Conservation (phyloP, 2,329 filamentous ascomycete genomes). For the Bipolaris oryzae region DNA sequence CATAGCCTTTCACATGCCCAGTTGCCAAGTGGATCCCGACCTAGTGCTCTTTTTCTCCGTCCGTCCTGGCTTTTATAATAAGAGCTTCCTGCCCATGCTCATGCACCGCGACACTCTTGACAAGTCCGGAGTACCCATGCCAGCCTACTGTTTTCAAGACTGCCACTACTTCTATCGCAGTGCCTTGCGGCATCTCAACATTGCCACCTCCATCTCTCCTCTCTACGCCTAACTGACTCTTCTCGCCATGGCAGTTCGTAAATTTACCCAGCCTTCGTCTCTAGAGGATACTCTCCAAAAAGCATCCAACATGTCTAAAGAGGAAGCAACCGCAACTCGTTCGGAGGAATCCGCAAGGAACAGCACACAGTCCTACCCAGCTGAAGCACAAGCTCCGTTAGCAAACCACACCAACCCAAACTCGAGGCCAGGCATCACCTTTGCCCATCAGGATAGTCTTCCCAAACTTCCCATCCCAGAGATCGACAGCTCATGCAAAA, state of each 20-base stretch:
- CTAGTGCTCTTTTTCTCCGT: conserved; percentile 36
- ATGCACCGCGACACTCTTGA: conserved; percentile 20
- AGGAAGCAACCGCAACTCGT: conserved; percentile 47
- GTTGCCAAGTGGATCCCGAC: conserved; percentile 25
- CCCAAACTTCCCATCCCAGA: conserved; percentile 94
- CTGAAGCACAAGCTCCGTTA: conserved; percentile 55
- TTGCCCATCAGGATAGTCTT: conserved; percentile 83
- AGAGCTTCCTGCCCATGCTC: conserved; percentile 26
- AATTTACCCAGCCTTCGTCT: conserved; percentile 73
- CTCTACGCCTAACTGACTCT: conserved; percentile 69
- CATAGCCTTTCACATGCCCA: conserved; percentile 45
- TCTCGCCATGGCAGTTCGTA: conserved; percentile 68
- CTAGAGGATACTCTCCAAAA: conserved; percentile 70
- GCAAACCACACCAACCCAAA: conserved; percentile 58
- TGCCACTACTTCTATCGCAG: conserved; percentile 94
- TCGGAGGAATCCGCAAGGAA: conserved; percentile 62
- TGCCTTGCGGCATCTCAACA: conserved; percentile 82
- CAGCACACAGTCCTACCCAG: conserved; percentile 54
- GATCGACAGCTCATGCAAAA: conserved; percentile 75
- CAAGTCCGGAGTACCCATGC: conserved; percentile 61
- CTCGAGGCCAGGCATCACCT: conserved; percentile 78
- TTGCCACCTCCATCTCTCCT: conserved; percentile 78
- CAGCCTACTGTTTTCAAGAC: conserved; percentile 80
- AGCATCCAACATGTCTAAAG: conserved; percentile 45
- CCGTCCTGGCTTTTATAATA: conserved; percentile 42